Conservation (phyloP, 306 rosid species). For the Dicorynia guianensis region DNA sequence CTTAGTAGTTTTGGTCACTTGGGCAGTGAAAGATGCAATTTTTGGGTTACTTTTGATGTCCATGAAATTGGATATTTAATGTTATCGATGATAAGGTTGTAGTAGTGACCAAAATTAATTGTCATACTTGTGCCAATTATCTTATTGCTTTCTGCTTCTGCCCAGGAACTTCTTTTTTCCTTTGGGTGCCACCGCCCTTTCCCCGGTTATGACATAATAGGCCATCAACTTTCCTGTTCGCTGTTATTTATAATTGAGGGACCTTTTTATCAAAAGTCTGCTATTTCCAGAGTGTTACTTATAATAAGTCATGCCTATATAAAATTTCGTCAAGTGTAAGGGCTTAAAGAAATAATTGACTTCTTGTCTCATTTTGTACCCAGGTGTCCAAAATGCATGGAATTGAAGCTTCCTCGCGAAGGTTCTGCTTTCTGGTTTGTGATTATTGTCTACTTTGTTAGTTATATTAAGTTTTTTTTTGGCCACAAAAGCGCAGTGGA, state of each 20-base stretch:
- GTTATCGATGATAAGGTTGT: conserved; percentile 16
- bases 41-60: background rate
- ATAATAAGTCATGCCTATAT: no score
- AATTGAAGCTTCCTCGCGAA: conserved; percentile 90
- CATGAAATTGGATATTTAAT: conserved; percentile 1
- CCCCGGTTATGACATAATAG: no score
- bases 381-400: conserved; percentile 96
- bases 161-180: no score
- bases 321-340: background rate
- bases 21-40: conserved; percentile 3
- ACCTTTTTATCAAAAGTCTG: no score
- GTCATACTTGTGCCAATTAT: no score
- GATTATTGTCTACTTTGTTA: conserved; percentile 21
- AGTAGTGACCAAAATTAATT: background rate
- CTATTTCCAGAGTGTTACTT: no score
- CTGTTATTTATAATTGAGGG: no score
- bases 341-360: background rate
- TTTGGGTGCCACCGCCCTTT: no score
- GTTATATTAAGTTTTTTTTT: background rate
- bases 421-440: conserved; percentile 93
- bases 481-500: conserved; percentile 1
- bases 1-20: background rate
- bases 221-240: no score
- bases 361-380: background rate
- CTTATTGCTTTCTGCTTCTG: no score